A percentile compares a stretch with the other conserved stretches of the same genome.
Evolutionary conservation across 768 basidiomycete genomes (phyloP).

Genomic region (Suillus discolor): DNA sequence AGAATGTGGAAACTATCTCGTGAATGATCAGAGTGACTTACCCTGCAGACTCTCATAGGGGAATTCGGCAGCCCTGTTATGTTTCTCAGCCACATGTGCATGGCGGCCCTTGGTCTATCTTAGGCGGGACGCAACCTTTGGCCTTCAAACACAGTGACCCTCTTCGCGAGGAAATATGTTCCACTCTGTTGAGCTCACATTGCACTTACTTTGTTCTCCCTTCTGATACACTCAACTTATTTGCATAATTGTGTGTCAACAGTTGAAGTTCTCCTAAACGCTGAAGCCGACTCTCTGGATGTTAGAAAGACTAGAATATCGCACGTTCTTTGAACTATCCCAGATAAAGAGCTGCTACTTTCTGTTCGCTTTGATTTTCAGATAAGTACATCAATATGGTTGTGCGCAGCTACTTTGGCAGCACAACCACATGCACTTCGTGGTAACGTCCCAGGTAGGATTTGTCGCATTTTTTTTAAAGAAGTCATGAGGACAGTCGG

Average conservation of each 20-base stretch:
- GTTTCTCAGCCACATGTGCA: not conserved
- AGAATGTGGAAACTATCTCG: conserved; percentile 25
- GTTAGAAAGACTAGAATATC: not conserved
- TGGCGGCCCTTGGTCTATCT: not conserved
- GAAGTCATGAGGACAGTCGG: not conserved
- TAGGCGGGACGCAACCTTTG: not conserved
- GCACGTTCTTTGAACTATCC: not conserved
- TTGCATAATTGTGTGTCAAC: not conserved
- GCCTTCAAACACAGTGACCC: not conserved
- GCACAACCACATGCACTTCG: not conserved
- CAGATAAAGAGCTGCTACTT: not conserved
- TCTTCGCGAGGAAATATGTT: not conserved
- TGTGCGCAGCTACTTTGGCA: not conserved
- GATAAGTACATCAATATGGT: not conserved
- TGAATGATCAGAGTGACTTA: conserved; percentile 10
- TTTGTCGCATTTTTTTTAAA: not conserved
- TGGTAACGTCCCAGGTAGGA: not conserved
- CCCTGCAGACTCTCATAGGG: not conserved
- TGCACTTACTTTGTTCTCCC: not conserved
- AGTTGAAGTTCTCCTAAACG: not conserved
- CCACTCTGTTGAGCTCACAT: not conserved
- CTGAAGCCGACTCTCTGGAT: not conserved
- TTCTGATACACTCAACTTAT: not conserved
- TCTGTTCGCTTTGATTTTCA: not conserved
- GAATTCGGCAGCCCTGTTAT: not conserved